These are phyloP conservation scores for Lactifluus hygrophoroides DNA, from an alignment of 768 basidiomycete species.

Conservation along the genomic window DNA sequence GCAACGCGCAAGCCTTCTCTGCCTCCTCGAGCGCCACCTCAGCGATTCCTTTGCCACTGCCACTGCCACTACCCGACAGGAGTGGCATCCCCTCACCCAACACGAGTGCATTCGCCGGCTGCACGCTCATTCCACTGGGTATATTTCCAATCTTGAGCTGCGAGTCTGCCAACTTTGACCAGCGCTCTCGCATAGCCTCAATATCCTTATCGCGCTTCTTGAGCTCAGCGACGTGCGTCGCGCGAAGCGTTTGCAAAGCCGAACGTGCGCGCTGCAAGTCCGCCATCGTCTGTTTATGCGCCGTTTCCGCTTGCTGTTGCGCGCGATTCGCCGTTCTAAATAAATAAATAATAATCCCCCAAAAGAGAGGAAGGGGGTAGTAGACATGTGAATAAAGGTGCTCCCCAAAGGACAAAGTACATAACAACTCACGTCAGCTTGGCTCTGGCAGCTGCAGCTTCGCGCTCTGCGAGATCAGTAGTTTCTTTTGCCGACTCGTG, in stretches of 20 bases:
- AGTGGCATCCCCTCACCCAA: slow-evolving; percentile 37
- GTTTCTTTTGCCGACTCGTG: slow-evolving; percentile 50
- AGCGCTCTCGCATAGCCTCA: slow-evolving; percentile 65
- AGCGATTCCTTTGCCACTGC: slow-evolving; percentile 45
- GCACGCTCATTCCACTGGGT: slow-evolving; percentile 31
- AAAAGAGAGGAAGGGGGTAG: neutral
- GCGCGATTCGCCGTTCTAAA: slow-evolving; percentile 41
- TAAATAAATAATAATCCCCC: neutral
- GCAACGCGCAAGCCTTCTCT: slow-evolving; percentile 51
- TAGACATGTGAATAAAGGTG: neutral
- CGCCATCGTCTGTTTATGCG: slow-evolving; percentile 59
- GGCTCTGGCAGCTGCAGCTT: slow-evolving; percentile 64
- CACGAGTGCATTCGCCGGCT: slow-evolving; percentile 43
- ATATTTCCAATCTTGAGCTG: slow-evolving; percentile 48
- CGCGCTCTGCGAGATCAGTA: slow-evolving; percentile 69
- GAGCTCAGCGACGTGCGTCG: slow-evolving; percentile 59
- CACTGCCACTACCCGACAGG: too few species aligned
- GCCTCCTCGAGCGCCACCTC: slow-evolving; percentile 69
- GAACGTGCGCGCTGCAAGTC: slow-evolving; percentile 70
- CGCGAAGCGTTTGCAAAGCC: slow-evolving; percentile 57
- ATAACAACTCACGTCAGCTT: slow-evolving; percentile 61
- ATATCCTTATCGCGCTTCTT: slow-evolving; percentile 78
- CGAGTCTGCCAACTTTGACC: slow-evolving; percentile 60
- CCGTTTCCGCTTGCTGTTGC: slow-evolving; percentile 49
- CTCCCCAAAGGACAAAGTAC: too few species aligned